Evolutionary conservation across 2,329 filamentous ascomycete species (phyloP), one percentile per base, ranked within the genome.

Genomic region (Botrytis tulipae): DNA sequence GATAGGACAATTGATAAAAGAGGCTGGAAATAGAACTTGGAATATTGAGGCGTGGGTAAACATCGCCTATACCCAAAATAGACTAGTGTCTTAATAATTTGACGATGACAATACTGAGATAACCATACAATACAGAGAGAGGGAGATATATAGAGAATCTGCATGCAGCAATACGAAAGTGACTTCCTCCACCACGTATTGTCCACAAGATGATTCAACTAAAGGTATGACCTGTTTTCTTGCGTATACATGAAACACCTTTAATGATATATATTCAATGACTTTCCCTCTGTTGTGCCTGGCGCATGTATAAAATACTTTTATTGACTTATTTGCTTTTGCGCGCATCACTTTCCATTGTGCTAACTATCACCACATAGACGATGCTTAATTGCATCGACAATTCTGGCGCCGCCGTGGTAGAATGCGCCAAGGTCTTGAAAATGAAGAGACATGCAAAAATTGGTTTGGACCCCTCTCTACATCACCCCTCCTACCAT

Each of bases 321-420:
- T 61, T 8, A 62, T 18, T 29, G 25, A n/a, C 18, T 4, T 7
- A 9, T 18, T n/a, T 57, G 51, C 51, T 57, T 20, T 63, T 63
- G 60, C 35, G 32, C 60, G 9, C 35, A n/a, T 42, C 37, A n/a
- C 37, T 29, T 44, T 29, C 8, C 29, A 57, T 22, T 25, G 14
- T 73, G 37, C 40, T 62, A 32, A 60, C 40, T 68, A 32, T 68
- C 16, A 46, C 35, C n/a, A n/a, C 40, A 46, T 48, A 98, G 96
- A 93, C 95, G 82, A 94, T 99, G 90, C 89, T 99, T 80, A 98
- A 96, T 85, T 98, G 96, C 91, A 98, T 99, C 90, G 96, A 99
- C 91, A 99, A 82, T 87, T 98, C 96, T 77, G 96, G 96, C 82
- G 96, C 96, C 79, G 95, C 96, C 80, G 88, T 99, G 78, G 96